These are phyloP conservation scores for Fusarium irregulare DNA, from an alignment of 2,329 filamentous ascomycete species.

Conservation along the genomic window DNA sequence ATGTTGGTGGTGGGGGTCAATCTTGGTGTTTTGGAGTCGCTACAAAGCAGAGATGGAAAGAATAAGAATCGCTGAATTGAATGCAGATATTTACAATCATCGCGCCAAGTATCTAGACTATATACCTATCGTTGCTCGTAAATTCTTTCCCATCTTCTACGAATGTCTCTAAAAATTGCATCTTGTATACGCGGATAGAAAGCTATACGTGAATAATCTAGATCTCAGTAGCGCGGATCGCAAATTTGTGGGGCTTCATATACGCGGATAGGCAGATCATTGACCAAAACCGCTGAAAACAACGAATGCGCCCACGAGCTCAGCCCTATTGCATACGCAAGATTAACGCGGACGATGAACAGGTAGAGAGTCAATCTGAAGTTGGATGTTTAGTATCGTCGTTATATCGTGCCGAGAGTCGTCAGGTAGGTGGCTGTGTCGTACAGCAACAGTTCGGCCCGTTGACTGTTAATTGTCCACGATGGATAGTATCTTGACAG, in stretches of 20 bases:
- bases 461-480: not conserved
- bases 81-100: not conserved
- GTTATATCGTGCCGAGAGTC: not conserved
- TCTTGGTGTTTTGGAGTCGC: conserved; percentile 1
- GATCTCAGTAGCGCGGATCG: conserved; percentile 6
- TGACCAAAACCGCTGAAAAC: not conserved
- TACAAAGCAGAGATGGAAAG: not conserved
- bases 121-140: conserved; percentile 30
- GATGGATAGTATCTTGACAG: not conserved
- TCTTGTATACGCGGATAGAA: conserved; percentile 29
- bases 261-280: conserved; percentile 31
- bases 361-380: not conserved
- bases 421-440: not conserved
- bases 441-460: not conserved
- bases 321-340: conserved; percentile 17
- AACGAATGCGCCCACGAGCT: not conserved
- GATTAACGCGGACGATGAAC: conserved; percentile 2
- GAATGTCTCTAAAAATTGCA: not conserved
- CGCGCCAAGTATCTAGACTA: conserved; percentile 6
- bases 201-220: conserved; percentile 5
- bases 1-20: not conserved
- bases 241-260: conserved; percentile 7
- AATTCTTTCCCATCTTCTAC: not conserved
- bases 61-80: not conserved
- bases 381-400: not conserved